Base-by-base conservation (phyloP, 1,284 basidiomycete genomes). In the Quambalaria eucalypti region DNA sequence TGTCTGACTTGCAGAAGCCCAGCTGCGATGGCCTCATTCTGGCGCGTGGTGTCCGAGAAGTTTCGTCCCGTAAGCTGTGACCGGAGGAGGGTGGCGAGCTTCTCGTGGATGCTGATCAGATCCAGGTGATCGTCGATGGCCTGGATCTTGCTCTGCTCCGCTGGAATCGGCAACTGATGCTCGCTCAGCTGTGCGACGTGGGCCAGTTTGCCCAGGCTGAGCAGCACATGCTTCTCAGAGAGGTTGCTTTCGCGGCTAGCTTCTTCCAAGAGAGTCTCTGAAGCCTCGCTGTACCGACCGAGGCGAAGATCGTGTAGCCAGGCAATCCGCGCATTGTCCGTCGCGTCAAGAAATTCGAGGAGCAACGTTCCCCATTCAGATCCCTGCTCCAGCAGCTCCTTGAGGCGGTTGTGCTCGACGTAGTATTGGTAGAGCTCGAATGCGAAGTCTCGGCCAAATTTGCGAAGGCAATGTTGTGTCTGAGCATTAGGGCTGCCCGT, bases 241-340 rank as follows among this genome's bases (percentile, higher is more conserved):
- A 64, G 19, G 12, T 42, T 31, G 2, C 76, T 76, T 5, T 84
- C 84, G 23, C 76, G 72, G 14, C 79, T 77, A 4, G 87, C 81
- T 59, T 87, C 87, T 16, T 71, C 66, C 12, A 57, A 55, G 36
- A 97, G 78, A 10, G 85, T 81, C 16, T 76, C 68, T 1, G 86
- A 84, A 1, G 90, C 89, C 2, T 78, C 77, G 7, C 80, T 82
- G 71, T 84, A 88, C 36, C 83, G 80, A 21, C 79, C 79, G 58
- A 86, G 84, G 0, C 84, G 84, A 42, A 97, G 77, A 75, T 95
- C 85, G 74, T 97, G 87, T 42, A 97, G 80, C 95, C 93, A 98
- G 0, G 87, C 86, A 30, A 79, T 50, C 10, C 82, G 78, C 12
- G 84, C 80, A 66, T 86, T 81, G 0, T 81, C 81, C 53, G 83